Percentiles rank a stretch among this genome's conserved stretches.
These are phyloP conservation scores for Edaphochlamys debaryana DNA, from an alignment of 139 green algal species.

Conservation along the genomic window DNA sequence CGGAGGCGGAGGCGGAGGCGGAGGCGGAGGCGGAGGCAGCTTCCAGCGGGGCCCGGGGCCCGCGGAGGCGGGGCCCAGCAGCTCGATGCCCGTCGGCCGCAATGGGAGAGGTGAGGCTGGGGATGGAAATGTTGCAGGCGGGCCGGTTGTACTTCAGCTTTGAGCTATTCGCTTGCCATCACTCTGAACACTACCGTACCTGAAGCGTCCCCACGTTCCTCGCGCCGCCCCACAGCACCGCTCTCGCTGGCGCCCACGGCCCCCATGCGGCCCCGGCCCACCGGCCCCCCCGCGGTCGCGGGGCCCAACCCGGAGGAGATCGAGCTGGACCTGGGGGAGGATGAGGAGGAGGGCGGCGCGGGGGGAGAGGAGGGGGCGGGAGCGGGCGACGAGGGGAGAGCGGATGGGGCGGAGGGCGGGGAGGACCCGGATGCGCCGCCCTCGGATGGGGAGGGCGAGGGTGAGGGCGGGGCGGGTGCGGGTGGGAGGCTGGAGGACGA, in stretches of 20 bases:
- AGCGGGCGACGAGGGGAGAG: neutral
- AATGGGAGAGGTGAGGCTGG: neutral
- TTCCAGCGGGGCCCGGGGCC: no score
- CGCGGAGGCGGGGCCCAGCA: neutral
- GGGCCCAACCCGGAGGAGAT: slow-evolving; percentile 80
- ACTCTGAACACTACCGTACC: no score
- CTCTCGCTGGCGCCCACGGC: neutral
- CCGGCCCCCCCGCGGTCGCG: neutral
- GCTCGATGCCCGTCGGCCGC: neutral
- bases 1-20: no score
- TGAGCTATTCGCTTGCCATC: no score
- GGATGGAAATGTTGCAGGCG: no score
- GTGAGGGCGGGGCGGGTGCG: neutral
- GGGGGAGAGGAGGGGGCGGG: neutral
- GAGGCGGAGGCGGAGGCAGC: no score
- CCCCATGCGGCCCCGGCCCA: neutral
- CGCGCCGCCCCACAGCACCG: neutral
- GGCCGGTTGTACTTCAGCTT: no score
- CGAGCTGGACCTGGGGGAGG: slow-evolving; percentile 62
- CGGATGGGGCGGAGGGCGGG: no score
- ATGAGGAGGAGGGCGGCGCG: slow-evolving; percentile 14
- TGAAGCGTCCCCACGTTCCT: no score
- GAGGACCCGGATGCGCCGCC: slow-evolving; percentile 45
- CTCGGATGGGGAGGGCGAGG: slow-evolving; percentile 54
- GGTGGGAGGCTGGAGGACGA: slow-evolving; percentile 34